Evolutionary conservation across 2,329 filamentous ascomycete species (phyloP).

Genomic region (Monilinia aucupariae): DNA sequence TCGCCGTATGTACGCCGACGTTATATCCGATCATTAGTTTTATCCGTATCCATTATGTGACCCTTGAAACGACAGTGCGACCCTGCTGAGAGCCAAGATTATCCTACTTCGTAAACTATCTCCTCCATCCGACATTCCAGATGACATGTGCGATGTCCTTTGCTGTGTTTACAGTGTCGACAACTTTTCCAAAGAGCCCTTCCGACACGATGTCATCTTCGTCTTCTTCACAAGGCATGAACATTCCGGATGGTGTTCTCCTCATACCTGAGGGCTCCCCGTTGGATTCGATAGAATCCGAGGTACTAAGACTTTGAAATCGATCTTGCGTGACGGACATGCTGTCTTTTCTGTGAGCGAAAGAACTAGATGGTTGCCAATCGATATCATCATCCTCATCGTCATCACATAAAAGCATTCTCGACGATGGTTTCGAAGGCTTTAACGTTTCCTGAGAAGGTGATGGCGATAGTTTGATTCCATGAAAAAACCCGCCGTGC

Average conservation of each 20-base stretch:
- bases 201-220: slow-evolving; percentile 57
- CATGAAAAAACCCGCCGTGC: slow-evolving; percentile 48
- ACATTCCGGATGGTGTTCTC: slow-evolving; percentile 80
- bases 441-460: slow-evolving; percentile 76
- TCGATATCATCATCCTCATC: slow-evolving; percentile 48
- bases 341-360: slow-evolving; percentile 31
- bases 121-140: slow-evolving; percentile 51
- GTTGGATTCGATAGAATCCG: slow-evolving; percentile 33
- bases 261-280: slow-evolving; percentile 57
- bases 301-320: slow-evolving; percentile 28
- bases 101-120: slow-evolving; percentile 22
- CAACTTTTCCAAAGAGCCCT: slow-evolving; percentile 41
- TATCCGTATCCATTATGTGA: not conserved
- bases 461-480: slow-evolving; percentile 50
- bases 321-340: slow-evolving; percentile 31
- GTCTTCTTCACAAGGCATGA: slow-evolving; percentile 79
- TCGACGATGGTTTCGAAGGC: slow-evolving; percentile 54
- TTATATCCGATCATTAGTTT: slow-evolving; percentile 24
- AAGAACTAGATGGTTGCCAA: slow-evolving; percentile 38
- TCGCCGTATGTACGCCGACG: slow-evolving; percentile 21
- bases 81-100: slow-evolving; percentile 6
- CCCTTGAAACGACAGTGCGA: not conserved
- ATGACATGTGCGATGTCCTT: slow-evolving; percentile 67
- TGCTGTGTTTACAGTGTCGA: slow-evolving; percentile 55
- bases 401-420: slow-evolving; percentile 53